Base-by-base conservation (phyloP, 345 rosid genomes). In the Salix purpurea region DNA sequence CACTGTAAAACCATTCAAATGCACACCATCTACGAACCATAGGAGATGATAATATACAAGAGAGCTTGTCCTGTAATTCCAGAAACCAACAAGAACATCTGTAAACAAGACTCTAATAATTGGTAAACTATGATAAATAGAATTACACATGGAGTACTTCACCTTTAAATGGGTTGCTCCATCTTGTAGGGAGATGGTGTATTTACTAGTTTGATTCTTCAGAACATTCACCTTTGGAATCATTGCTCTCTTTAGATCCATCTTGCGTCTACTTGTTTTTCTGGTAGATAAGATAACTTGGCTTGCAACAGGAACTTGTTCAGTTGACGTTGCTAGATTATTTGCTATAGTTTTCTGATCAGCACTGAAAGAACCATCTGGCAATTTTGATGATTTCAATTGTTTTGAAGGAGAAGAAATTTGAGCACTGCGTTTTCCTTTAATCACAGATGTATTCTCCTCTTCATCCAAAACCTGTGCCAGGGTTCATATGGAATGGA, bases 231-330 rank as follows among this genome's bases (percentile, higher is more conserved):
- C 89, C 76, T 84, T 85, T 64, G 73, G 60, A 24, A 71, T 74
- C 70, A 85, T 83, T 58, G 77, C 81, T 81, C 84, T 85, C 85
- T 80, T 90, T 75, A 86, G 80, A 78, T 76, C 78, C 74, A 80
- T 82, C 90, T 96, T 96, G 37, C 93, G 94, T 82, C 92, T 91
- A 83, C 78, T 91, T 77, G 65, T 86, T 75, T 76, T 85, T 75
- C 77, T 90, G 68, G 76, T 70, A 23, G 83, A 82, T 79, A 79
- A 70, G 84, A 42, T 85, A 75, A 67, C 79, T 71, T 83, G 88
- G 62, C 70, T 81, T 28, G 76, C 73, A 34, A 85, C 88, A 80
- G 90, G 88, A 83, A 76, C 83, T 77, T 84, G 84, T 69, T 62
- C 78, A 70, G 82, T 76, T 82, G 90, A 74, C 73, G 65, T 75